A percentile compares a stretch with the other conserved stretches of the same genome.
Evolutionary conservation across 1,284 basidiomycete species (phyloP).

Genomic region (Moniliella sp.): DNA sequence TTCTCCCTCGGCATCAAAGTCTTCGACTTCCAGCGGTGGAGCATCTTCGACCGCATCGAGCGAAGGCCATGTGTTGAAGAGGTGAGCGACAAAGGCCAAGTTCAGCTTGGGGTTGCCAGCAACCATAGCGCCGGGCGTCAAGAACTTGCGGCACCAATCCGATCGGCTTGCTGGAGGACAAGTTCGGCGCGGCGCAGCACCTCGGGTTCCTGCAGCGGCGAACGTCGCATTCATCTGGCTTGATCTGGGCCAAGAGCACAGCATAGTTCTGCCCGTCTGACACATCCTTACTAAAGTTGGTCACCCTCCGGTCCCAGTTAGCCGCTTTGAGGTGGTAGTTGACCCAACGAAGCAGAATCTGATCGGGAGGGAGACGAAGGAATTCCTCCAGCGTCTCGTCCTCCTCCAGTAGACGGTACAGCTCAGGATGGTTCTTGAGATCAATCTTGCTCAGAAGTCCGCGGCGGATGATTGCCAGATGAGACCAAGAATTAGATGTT

Average conservation of each 20-base stretch:
- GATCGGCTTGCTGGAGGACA: constrained; percentile 69
- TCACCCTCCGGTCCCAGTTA: too few relatives aligned
- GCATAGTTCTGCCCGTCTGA: constrained; percentile 85
- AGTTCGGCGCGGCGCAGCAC: constrained; percentile 58
- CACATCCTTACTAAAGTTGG: constrained; percentile 81
- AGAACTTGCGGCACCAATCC: constrained; percentile 83
- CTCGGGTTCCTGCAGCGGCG: constrained; percentile 62
- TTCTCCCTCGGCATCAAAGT: constrained; percentile 92
- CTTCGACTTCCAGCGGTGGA: constrained; percentile 57
- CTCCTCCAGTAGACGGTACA: constrained; percentile 76
- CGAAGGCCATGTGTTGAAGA: constrained; percentile 74
- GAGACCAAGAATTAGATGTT: constrained; percentile 77
- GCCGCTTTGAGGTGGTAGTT: constrained; percentile 86
- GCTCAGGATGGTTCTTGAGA: constrained; percentile 81
- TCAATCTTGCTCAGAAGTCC: constrained; percentile 76
- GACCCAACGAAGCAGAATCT: too few relatives aligned
- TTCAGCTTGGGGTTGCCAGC: constrained; percentile 85
- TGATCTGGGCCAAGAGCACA: constrained; percentile 70
- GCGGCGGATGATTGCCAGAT: constrained; percentile 89
- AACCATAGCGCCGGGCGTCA: too few relatives aligned
- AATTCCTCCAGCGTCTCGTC: constrained; percentile 78
- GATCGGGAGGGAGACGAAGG: constrained; percentile 65
- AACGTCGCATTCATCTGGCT: too few relatives aligned
- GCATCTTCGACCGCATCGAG: constrained; percentile 48
- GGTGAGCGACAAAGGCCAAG: constrained; percentile 80